Evolutionary conservation across 2,329 filamentous ascomycete genomes (phyloP), one percentile per base, ranked within the genome.

Genomic region (Cercospora nicotianae): DNA sequence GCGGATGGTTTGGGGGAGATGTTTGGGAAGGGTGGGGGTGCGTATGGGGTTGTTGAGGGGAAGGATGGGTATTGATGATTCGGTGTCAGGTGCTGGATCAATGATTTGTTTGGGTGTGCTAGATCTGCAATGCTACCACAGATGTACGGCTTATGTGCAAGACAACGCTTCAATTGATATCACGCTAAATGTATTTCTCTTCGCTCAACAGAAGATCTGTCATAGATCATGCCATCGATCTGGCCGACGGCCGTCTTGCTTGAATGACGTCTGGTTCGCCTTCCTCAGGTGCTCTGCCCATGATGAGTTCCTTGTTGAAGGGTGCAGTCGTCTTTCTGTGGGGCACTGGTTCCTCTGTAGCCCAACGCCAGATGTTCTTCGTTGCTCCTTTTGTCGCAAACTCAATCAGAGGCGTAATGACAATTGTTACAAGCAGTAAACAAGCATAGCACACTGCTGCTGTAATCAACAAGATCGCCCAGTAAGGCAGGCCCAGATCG

Each of bases 401-500:
- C 26, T 73, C 72, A 39, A 71, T 72, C 53, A 72, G 20, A 2
- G 72, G 72, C 13, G 70, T 72, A 33, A 70, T 58, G 8, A 73
- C 61, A 5, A 70, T 30, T 2, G 72, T 69, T 42, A 69, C 62
- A 23, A 72, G 33, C 51, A 72, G 26, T 30, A 73, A 66, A 36
- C 67, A 53, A 2, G 69, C 31, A 67, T 81, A 81, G 33, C 76
- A 79, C 1, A 77, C 78, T 5, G 80, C 67, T 1, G 78, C 79
- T 3, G 79, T 78, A 16, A 80, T 69, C 23, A 79, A 65, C 12
- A 81, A 72, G 28, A 76, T 78, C 42, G 77, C 70, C 63, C 78
- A 77, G 67, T 80, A 81, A 3, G 72, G 70, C 13, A 79, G 67
- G 16, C 70, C 72, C 3, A 72, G 71, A 0, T 72, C 67, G 3